A percentile compares a stretch with the other conserved stretches of the same genome.
Conservation (phyloP, 768 basidiomycete genomes). For the Favolaschia claudopus region DNA sequence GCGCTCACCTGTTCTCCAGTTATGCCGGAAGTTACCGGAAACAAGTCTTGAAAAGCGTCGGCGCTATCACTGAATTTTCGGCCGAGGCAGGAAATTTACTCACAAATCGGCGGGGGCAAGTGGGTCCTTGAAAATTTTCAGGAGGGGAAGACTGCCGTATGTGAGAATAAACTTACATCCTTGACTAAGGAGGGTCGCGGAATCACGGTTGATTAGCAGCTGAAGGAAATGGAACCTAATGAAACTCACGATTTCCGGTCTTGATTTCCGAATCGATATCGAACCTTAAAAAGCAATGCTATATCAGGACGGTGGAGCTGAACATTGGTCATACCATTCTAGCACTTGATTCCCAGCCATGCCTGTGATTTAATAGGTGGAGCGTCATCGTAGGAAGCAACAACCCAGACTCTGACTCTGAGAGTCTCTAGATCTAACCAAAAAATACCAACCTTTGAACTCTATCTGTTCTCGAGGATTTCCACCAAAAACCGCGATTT, state of each 20-base stretch:
- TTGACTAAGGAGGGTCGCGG: too few species aligned
- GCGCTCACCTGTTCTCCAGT: slow-evolving; percentile 55
- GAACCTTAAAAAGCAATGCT: slow-evolving; percentile 11
- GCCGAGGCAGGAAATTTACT: slow-evolving; percentile 23
- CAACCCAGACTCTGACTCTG: too few species aligned
- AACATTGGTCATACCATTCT: slow-evolving; percentile 52
- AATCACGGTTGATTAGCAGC: too few species aligned
- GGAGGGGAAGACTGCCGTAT: neutral
- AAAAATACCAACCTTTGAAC: slow-evolving; percentile 51
- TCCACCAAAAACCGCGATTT: slow-evolving; percentile 64
- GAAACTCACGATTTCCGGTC: slow-evolving; percentile 59
- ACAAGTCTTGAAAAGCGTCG: too few species aligned
- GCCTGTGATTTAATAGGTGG: slow-evolving; percentile 33
- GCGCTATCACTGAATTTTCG: too few species aligned
- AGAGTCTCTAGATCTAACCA: too few species aligned
- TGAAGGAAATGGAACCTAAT: too few species aligned
- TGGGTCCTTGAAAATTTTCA: slow-evolving; percentile 41
- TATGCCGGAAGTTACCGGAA: slow-evolving; percentile 52
- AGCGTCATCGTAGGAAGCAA: too few species aligned
- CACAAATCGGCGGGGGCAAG: slow-evolving; percentile 53
- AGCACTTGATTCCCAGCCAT: slow-evolving; percentile 72
- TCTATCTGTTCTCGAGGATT: slow-evolving; percentile 58
- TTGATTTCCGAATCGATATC: slow-evolving; percentile 69
- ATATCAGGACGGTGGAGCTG: neutral
- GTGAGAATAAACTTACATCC: slow-evolving; percentile 39